Percentiles rank a stretch among this genome's conserved stretches.
Evolutionary conservation across 352 stramenopile species (phyloP).

Genomic region (Globisporangium nagaii): DNA sequence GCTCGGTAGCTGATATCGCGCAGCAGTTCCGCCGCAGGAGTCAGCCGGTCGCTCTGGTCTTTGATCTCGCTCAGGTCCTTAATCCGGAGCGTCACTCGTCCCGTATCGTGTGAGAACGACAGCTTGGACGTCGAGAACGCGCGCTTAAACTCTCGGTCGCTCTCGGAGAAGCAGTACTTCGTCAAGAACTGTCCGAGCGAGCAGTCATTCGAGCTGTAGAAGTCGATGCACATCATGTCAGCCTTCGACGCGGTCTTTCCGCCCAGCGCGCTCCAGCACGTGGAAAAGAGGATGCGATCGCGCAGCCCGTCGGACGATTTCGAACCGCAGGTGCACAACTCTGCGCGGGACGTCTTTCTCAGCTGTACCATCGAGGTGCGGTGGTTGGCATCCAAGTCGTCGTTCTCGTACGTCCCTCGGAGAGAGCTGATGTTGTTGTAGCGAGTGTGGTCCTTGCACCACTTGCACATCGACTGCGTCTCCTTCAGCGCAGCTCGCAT

Average conservation of each 20-base stretch:
- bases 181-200: constrained; percentile 79
- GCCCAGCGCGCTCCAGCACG: constrained; percentile 78
- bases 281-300: constrained; percentile 78
- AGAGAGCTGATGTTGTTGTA: constrained; percentile 84
- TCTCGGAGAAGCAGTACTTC: constrained; percentile 71
- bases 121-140: constrained; percentile 77
- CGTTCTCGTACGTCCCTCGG: constrained; percentile 36
- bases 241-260: constrained; percentile 73
- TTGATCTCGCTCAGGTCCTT: constrained; percentile 72
- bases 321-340: constrained; percentile 56
- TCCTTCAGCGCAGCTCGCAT: constrained; percentile 80
- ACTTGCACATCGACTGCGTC: constrained; percentile 77
- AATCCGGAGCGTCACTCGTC: constrained; percentile 61
- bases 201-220: constrained; percentile 81
- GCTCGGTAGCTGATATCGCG: constrained; percentile 58
- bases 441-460: constrained; percentile 75
- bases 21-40: constrained; percentile 44
- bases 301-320: constrained; percentile 50
- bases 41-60: constrained; percentile 44
- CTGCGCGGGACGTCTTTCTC: constrained; percentile 8
- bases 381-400: constrained; percentile 4
- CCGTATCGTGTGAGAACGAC: constrained; percentile 80
- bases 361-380: constrained; percentile 6
- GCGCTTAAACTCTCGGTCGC: constrained; percentile 68
- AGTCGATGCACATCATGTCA: constrained; percentile 88